These are phyloP conservation scores for Stagonosporopsis vannaccii DNA, from an alignment of 2,329 filamentous ascomycete species.

Conservation along the genomic window DNA sequence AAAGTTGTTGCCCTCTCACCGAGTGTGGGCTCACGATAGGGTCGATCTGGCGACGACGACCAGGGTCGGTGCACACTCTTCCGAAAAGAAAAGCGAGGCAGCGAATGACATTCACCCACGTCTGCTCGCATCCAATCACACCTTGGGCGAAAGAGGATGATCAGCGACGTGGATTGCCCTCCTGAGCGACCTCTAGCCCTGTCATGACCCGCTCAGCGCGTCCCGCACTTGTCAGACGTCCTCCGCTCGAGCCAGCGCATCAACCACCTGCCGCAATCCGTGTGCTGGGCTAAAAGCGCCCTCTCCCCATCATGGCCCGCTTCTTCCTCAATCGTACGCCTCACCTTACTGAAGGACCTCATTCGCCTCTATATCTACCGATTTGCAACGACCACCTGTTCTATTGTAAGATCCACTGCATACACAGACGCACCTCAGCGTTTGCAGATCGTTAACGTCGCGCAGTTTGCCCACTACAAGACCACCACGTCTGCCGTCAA, in stretches of 20 bases:
- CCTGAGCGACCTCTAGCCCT: slow-evolving; percentile 34
- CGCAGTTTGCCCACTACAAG: slow-evolving; percentile 27
- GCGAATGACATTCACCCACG: slow-evolving; percentile 31
- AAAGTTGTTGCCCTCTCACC: slow-evolving; percentile 24
- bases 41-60: slow-evolving; percentile 20
- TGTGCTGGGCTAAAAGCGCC: slow-evolving; percentile 37
- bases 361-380: slow-evolving; percentile 17
- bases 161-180: slow-evolving; percentile 39
- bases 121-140: slow-evolving; percentile 28
- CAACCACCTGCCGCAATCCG: slow-evolving; percentile 24
- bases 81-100: slow-evolving; percentile 32
- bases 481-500: slow-evolving; percentile 13
- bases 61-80: slow-evolving; percentile 20
- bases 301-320: slow-evolving; percentile 31
- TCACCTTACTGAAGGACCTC: slow-evolving; percentile 27
- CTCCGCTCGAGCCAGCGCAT: slow-evolving; percentile 46
- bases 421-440: slow-evolving; percentile 15
- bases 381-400: slow-evolving; percentile 6
- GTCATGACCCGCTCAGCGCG: slow-evolving; percentile 29
- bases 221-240: slow-evolving; percentile 38
- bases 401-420: slow-evolving; percentile 29
- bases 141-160: slow-evolving; percentile 18
- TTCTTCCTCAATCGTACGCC: slow-evolving; percentile 39
- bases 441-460: slow-evolving; percentile 35
- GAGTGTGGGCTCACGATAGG: slow-evolving; percentile 29